phyloP scores from a whole-genome alignment of 2,329 filamentous ascomycete genomes.

The Kalmusia sp. region DNA sequence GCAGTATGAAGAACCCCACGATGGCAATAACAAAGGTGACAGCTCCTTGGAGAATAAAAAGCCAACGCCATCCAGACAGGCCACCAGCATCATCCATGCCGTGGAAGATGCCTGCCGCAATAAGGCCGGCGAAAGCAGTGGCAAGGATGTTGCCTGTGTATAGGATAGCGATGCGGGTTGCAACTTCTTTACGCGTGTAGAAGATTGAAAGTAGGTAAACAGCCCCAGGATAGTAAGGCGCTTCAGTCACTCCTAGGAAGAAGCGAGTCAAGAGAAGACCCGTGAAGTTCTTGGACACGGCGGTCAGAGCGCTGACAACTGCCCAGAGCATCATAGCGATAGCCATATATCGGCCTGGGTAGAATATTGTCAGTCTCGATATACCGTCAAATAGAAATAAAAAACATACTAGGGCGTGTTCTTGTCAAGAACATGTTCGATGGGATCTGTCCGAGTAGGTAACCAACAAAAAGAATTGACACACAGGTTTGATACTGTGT shows the following conservation, averaged over 20 bases:
- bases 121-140: constrained; percentile 52
- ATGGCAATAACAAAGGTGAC: constrained; percentile 43
- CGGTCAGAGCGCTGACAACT: constrained; percentile 51
- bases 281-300: constrained; percentile 51
- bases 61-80: constrained; percentile 34
- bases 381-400: constrained; percentile 25
- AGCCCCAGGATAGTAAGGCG: constrained; percentile 47
- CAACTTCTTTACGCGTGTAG: constrained; percentile 48
- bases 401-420: constrained; percentile 22
- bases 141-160: constrained; percentile 52
- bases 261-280: constrained; percentile 54
- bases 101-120: constrained; percentile 47
- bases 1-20: constrained; percentile 51
- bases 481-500: constrained; percentile 33
- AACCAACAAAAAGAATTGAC: constrained; percentile 44
- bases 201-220: constrained; percentile 46
- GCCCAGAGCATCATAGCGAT: constrained; percentile 51
- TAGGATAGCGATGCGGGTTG: constrained; percentile 59
- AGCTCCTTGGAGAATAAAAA: constrained; percentile 39
- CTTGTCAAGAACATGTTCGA: constrained; percentile 47
- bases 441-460: constrained; percentile 38
- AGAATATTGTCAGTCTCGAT: not conserved
- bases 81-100: constrained; percentile 30
- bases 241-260: constrained; percentile 52
- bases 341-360: constrained; percentile 32